Percentiles rank a stretch among this genome's conserved stretches.
These are phyloP conservation scores for Linnemannia schmuckeri DNA, from an alignment of 192 early-diverging fungal genomes.

Conservation along the genomic window DNA sequence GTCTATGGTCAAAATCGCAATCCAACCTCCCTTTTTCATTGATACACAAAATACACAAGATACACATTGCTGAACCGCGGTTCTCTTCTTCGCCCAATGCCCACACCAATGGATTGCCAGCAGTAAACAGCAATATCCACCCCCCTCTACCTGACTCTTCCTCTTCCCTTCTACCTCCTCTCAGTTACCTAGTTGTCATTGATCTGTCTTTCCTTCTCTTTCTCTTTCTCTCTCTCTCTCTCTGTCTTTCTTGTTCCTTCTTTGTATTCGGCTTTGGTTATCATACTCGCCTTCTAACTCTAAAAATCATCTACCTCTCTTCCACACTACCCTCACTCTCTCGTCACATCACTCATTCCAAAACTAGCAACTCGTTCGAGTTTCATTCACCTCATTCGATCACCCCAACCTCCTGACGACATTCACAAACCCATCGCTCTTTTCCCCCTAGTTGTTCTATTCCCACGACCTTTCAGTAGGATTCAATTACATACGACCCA, in stretches of 20 bases:
- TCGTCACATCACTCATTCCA: too few species aligned
- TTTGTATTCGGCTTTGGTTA: too few species aligned
- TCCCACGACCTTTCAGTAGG: neutral
- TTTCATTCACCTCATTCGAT: neutral
- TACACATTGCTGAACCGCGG: too few species aligned
- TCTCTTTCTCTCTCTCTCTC: neutral
- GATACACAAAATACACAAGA: neutral
- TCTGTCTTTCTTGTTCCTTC: neutral
- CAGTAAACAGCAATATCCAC: neutral
- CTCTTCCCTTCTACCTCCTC: neutral
- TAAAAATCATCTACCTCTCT: neutral
- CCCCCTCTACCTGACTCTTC: neutral
- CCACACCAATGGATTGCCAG: neutral
- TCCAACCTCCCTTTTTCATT: too few species aligned
- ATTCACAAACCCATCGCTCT: neutral
- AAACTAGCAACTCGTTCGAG: too few species aligned
- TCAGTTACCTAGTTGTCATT: neutral
- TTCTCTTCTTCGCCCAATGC: neutral
- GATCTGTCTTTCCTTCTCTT: neutral
- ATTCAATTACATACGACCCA: neutral
- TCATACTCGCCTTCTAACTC: neutral
- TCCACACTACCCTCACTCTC: neutral
- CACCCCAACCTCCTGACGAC: neutral
- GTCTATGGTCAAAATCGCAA: too few species aligned
- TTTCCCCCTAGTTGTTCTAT: neutral